These are phyloP conservation scores for Lactarius hatsudake DNA, from an alignment of 768 basidiomycete genomes.

Conservation along the genomic window DNA sequence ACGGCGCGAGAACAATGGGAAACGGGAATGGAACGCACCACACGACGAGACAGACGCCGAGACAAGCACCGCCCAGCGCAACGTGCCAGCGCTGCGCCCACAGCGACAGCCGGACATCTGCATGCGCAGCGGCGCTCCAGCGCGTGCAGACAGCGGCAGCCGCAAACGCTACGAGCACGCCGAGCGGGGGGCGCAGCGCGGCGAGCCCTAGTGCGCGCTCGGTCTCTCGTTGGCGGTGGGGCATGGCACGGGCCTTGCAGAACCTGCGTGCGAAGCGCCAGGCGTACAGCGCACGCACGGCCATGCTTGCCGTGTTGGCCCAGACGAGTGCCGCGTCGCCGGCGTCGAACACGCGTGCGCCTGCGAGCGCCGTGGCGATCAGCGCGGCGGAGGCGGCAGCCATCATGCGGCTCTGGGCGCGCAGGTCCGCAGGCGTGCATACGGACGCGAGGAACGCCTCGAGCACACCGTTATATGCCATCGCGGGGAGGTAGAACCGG, in stretches of 20 bases:
- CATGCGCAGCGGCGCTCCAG: conserved; percentile 29
- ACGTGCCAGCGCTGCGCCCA: conserved; percentile 32
- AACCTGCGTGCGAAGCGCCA: conserved; percentile 48
- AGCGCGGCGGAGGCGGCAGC: conserved; percentile 70
- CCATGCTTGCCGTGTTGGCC: conserved; percentile 69
- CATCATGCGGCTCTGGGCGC: conserved; percentile 79
- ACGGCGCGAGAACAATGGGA: background rate
- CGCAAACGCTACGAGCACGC: conserved; percentile 32
- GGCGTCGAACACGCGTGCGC: conserved; percentile 41
- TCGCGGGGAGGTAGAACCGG: conserved; percentile 84
- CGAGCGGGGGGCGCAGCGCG: conserved; percentile 30
- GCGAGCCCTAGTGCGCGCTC: background rate
- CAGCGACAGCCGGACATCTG: conserved; percentile 26
- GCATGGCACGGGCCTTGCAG: conserved; percentile 35
- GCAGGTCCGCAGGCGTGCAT: conserved; percentile 50
- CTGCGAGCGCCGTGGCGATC: conserved; percentile 50
- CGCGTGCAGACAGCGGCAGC: conserved; percentile 30
- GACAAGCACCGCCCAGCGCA: conserved; percentile 29
- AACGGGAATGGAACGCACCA: background rate
- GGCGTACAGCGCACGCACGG: conserved; percentile 60
- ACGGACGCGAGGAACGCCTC: conserved; percentile 85
- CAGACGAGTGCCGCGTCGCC: conserved; percentile 74
- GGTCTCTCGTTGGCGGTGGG: background rate
- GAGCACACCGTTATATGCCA: conserved; percentile 86
- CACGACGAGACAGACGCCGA: conserved; percentile 16